These are phyloP conservation scores for Taiozyma sp. DNA, from an alignment of 1,139 yeast species.

Conservation along the genomic window DNA sequence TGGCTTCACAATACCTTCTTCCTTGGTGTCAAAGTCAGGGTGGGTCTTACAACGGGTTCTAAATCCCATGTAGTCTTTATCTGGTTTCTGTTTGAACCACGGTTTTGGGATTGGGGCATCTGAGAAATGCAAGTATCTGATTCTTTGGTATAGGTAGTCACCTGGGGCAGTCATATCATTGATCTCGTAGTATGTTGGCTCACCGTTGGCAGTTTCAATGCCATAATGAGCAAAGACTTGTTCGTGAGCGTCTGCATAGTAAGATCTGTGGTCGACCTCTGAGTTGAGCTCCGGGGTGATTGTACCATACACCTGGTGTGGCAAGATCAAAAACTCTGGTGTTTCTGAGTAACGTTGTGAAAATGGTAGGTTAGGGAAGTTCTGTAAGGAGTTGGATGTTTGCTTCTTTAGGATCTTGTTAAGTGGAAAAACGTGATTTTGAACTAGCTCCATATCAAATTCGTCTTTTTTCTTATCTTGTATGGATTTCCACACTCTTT, in stretches of 20 bases:
- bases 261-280: constrained; percentile 24
- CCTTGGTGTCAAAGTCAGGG: constrained; percentile 8
- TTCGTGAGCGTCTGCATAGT: constrained; percentile 17
- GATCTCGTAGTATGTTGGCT: constrained; percentile 26
- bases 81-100: constrained; percentile 30
- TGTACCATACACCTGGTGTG: constrained; percentile 40
- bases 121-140: constrained; percentile 37
- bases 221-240: constrained; percentile 11
- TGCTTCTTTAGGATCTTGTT: constrained; percentile 16
- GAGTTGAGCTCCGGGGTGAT: constrained; percentile 38
- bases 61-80: constrained; percentile 9
- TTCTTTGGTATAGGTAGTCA: constrained; percentile 15
- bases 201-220: not conserved
- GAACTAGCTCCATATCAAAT: constrained; percentile 30
- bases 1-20: constrained; percentile 8
- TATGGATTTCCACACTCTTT: constrained; percentile 10
- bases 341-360: constrained; percentile 10
- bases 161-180: constrained; percentile 7
- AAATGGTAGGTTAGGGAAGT: constrained; percentile 4
- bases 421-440: constrained; percentile 31
- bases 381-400: constrained; percentile 19
- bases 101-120: constrained; percentile 47
- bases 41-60: constrained; percentile 14
- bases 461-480: constrained; percentile 21
- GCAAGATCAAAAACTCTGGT: constrained; percentile 28